These are phyloP conservation scores for Hymenoscyphus infarciens DNA, from an alignment of 2,329 filamentous ascomycete species.

Conservation along the genomic window DNA sequence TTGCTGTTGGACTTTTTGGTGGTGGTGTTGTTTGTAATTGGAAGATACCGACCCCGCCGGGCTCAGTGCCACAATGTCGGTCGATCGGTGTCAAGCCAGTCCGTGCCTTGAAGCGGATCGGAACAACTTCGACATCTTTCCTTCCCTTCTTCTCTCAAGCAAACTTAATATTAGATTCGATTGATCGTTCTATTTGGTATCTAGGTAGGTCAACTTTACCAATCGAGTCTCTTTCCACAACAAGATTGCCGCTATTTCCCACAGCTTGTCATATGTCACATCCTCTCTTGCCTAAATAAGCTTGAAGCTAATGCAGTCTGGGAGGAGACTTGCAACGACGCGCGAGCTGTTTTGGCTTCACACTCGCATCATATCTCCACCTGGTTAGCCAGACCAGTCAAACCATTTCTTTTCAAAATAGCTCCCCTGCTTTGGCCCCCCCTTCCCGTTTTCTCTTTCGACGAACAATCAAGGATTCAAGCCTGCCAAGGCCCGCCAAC, in stretches of 20 bases:
- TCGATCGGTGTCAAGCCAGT: not conserved
- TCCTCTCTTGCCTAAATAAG: not conserved
- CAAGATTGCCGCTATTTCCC: not conserved
- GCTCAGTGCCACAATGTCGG: not conserved
- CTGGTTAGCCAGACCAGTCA: not conserved
- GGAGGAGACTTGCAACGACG: not conserved
- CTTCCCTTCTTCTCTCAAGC: not conserved
- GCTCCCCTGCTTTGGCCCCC: not conserved
- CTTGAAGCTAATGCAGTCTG: not conserved
- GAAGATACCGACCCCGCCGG: not conserved
- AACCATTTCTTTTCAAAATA: not conserved
- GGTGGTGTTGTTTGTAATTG: constrained; percentile 1
- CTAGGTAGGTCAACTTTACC: not conserved
- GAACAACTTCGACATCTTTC: not conserved
- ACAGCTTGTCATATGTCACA: not conserved
- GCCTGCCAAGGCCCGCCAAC: not conserved
- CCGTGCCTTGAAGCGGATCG: not conserved
- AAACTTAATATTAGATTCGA: not conserved
- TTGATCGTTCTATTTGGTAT: not conserved
- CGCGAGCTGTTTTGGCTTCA: not conserved
- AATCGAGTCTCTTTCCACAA: not conserved
- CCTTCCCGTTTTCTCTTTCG: not conserved
- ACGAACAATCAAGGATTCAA: not conserved
- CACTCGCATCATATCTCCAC: not conserved
- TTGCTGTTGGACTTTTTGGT: not conserved